Conservation (phyloP, 2,329 filamentous ascomycete species). For the Sordariomycetes sp. region DNA sequence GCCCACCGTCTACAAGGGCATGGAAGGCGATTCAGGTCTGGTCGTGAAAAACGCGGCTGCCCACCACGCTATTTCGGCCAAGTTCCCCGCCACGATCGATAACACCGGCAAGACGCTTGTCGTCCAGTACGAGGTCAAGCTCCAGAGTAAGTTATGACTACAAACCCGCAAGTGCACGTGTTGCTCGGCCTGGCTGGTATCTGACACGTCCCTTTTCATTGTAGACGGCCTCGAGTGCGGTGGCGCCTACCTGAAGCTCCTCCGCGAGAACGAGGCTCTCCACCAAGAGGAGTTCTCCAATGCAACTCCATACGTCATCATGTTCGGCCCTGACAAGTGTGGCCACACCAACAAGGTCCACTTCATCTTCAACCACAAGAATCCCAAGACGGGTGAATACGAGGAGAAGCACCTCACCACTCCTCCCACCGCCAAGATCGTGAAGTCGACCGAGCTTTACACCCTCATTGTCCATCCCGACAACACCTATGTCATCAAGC, state of each 20-base stretch:
- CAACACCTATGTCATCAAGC: slow-evolving; percentile 86
- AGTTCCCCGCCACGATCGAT: slow-evolving; percentile 92
- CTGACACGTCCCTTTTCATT: not conserved
- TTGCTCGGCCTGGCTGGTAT: not conserved
- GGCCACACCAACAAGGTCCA: slow-evolving; percentile 96
- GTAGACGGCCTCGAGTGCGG: slow-evolving; percentile 90
- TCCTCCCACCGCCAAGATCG: slow-evolving; percentile 73
- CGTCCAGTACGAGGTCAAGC: slow-evolving; percentile 98
- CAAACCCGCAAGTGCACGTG: not conserved
- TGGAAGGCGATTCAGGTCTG: slow-evolving; percentile 89
- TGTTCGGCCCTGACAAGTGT: slow-evolving; percentile 99
- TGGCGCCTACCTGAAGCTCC: slow-evolving; percentile 97
- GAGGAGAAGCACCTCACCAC: slow-evolving; percentile 96
- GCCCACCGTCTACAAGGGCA: slow-evolving; percentile 78
- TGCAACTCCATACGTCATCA: slow-evolving; percentile 94
- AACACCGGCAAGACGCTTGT: slow-evolving; percentile 96
- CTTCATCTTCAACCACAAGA: slow-evolving; percentile 99
- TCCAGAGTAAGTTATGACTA: slow-evolving; percentile 61
- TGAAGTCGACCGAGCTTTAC: slow-evolving; percentile 90
- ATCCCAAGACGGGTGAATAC: slow-evolving; percentile 98
- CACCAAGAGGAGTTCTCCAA: slow-evolving; percentile 98
- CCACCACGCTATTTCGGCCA: slow-evolving; percentile 98
- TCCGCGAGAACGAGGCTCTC: slow-evolving; percentile 93
- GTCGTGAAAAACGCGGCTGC: slow-evolving; percentile 97
- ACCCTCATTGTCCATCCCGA: slow-evolving; percentile 93